phyloP scores from a whole-genome alignment of 2,329 filamentous ascomycete species.

The Leptoxyphium fumago region DNA sequence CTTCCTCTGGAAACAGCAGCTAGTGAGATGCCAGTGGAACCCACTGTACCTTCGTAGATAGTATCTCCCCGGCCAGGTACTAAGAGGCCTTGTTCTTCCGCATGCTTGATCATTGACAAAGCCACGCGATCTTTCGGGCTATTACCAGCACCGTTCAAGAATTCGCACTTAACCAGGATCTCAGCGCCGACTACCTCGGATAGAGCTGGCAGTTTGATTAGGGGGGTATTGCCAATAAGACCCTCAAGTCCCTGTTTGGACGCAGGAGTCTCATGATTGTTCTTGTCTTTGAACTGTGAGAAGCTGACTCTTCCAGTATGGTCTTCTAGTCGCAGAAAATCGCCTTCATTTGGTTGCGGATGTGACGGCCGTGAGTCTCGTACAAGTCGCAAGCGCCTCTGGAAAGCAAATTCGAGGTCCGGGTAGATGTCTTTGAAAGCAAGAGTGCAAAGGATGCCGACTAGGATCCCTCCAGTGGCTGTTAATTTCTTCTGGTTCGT shows the following conservation, averaged over 20 bases:
- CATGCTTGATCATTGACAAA: slow-evolving; percentile 69
- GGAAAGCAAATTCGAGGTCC: slow-evolving; percentile 53
- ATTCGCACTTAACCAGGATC: slow-evolving; percentile 89
- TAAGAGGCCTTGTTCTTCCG: slow-evolving; percentile 63
- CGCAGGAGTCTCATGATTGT: slow-evolving; percentile 3
- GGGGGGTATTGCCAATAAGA: slow-evolving; percentile 83
- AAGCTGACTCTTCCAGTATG: slow-evolving; percentile 5
- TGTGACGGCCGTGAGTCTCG: slow-evolving; percentile 11
- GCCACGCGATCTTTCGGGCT: slow-evolving; percentile 94
- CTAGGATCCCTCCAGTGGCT: slow-evolving; percentile 41
- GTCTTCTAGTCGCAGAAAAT: slow-evolving; percentile 24
- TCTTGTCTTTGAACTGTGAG: neutral
- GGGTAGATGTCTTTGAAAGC: slow-evolving; percentile 70
- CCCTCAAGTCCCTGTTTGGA: slow-evolving; percentile 74
- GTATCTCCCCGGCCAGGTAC: slow-evolving; percentile 73
- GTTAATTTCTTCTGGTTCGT: slow-evolving; percentile 21
- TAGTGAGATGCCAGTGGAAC: slow-evolving; percentile 88
- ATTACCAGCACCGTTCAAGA: slow-evolving; percentile 85
- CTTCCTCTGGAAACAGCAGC: slow-evolving; percentile 75
- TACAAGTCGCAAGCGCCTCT: slow-evolving; percentile 23
- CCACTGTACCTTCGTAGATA: slow-evolving; percentile 94
- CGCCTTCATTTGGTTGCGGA: slow-evolving; percentile 13
- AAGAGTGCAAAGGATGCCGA: slow-evolving; percentile 60
- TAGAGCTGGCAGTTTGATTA: slow-evolving; percentile 73
- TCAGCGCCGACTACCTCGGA: slow-evolving; percentile 75